phyloP scores from a whole-genome alignment of 1,284 basidiomycete species.

The Tilletia walkeri region DNA sequence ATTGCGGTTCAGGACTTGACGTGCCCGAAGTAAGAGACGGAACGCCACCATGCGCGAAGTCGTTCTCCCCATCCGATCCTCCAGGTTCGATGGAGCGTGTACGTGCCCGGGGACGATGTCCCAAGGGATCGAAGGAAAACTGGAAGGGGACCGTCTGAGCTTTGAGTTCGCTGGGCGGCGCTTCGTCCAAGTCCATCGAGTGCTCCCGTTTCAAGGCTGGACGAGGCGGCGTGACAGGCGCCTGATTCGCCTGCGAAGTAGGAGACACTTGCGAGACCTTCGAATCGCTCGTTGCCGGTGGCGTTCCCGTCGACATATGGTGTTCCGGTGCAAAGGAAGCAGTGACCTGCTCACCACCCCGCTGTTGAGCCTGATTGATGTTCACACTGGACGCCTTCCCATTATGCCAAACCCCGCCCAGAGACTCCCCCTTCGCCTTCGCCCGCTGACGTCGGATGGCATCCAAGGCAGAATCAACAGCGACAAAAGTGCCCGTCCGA shows the following conservation, averaged over 20 bases:
- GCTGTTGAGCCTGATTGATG: too few relatives aligned
- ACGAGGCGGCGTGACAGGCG: neutral
- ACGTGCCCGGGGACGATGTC: neutral
- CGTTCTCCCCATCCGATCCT: neutral
- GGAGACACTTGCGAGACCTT: neutral
- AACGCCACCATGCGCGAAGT: neutral
- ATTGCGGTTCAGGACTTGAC: neutral
- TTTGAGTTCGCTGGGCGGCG: neutral
- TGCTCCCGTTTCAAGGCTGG: neutral
- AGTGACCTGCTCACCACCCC: too few relatives aligned
- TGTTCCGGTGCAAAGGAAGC: too few relatives aligned
- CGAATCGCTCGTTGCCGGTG: neutral
- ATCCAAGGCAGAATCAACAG: conserved; percentile 45
- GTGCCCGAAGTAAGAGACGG: neutral
- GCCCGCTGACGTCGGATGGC: conserved; percentile 33
- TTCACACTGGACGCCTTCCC: neutral
- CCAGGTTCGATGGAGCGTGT: conserved; percentile 1
- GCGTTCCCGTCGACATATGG: too few relatives aligned
- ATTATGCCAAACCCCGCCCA: conserved; percentile 20
- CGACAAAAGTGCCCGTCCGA: conserved; percentile 49
- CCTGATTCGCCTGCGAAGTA: neutral
- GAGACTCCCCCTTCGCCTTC: neutral
- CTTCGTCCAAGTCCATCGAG: neutral
- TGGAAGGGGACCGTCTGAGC: too few relatives aligned
- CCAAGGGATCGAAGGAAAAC: neutral